These are phyloP conservation scores for Arabidopsis thaliana DNA, from an alignment of 345 rosid species.

Conservation along the genomic window DNA sequence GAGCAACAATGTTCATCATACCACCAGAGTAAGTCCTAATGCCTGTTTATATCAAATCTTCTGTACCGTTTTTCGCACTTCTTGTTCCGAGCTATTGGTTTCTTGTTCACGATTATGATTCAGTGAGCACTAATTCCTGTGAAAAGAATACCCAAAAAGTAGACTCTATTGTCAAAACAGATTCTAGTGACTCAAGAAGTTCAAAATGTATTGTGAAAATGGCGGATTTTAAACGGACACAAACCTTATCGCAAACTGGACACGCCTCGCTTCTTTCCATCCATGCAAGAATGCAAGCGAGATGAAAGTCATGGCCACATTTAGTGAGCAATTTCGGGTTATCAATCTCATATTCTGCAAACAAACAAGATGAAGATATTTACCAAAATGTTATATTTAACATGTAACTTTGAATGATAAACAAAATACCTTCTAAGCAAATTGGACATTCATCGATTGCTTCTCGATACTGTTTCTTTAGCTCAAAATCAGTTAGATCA, in stretches of 20 bases:
- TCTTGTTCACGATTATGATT: slow-evolving; percentile 17
- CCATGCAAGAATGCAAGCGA: slow-evolving; percentile 92
- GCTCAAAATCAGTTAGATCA: slow-evolving; percentile 47
- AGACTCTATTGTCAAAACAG: neutral
- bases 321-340: slow-evolving; percentile 79
- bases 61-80: slow-evolving; percentile 23
- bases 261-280: slow-evolving; percentile 94
- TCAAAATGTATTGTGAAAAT: neutral
- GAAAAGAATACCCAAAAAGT: neutral
- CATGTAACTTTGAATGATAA: neutral
- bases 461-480: slow-evolving; percentile 56
- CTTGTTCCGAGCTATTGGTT: neutral
- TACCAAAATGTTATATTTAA: neutral
- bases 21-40: slow-evolving; percentile 23
- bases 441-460: slow-evolving; percentile 72
- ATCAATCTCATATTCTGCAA: slow-evolving; percentile 79
- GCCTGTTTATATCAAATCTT: slow-evolving; percentile 24
- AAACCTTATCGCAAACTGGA: slow-evolving; percentile 92
- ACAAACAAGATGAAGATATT: neutral
- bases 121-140: slow-evolving; percentile 36
- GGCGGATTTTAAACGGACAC: neutral
- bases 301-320: slow-evolving; percentile 89
- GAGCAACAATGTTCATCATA: slow-evolving; percentile 28
- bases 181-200: neutral
- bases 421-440: slow-evolving; percentile 80